Conservation (phyloP, 78 protist genomes). For the Ministeria vibrans region DNA sequence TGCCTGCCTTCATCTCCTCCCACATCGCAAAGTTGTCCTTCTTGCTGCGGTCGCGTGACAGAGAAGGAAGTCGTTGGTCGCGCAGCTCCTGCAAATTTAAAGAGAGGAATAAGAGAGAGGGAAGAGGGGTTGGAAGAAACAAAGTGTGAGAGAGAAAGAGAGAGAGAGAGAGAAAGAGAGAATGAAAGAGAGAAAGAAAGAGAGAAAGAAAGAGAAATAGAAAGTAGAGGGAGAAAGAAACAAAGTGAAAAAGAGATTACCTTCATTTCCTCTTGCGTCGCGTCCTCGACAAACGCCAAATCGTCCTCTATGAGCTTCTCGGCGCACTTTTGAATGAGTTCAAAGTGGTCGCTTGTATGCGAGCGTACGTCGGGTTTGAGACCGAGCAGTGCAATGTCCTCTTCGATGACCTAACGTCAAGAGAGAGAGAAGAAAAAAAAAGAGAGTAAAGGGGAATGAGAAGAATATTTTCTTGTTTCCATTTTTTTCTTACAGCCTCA, state of each 20-base stretch:
- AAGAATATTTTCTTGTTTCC: no score
- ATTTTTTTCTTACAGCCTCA: no score
- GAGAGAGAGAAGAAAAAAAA: no score
- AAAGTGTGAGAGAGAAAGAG: no score
- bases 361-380: constrained; percentile 47
- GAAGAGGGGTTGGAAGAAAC: neutral
- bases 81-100: no score
- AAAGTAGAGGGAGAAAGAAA: no score
- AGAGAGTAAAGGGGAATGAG: no score
- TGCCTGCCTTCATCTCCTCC: constrained; percentile 68
- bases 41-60: constrained; percentile 34
- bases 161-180: no score
- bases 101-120: neutral
- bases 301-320: constrained; percentile 45
- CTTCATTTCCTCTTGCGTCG: no score
- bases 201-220: neutral
- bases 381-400: constrained; percentile 54
- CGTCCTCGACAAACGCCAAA: neutral
- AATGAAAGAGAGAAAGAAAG: neutral
- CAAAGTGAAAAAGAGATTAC: neutral
- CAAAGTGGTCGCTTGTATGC: constrained; percentile 90
- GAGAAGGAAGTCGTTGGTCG: constrained; percentile 44
- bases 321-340: constrained; percentile 22
- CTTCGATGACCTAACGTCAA: constrained; percentile 48
- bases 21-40: constrained; percentile 81